Conservation (phyloP, 2,329 filamentous ascomycete species). For the Sphaerulina vaccinii region DNA sequence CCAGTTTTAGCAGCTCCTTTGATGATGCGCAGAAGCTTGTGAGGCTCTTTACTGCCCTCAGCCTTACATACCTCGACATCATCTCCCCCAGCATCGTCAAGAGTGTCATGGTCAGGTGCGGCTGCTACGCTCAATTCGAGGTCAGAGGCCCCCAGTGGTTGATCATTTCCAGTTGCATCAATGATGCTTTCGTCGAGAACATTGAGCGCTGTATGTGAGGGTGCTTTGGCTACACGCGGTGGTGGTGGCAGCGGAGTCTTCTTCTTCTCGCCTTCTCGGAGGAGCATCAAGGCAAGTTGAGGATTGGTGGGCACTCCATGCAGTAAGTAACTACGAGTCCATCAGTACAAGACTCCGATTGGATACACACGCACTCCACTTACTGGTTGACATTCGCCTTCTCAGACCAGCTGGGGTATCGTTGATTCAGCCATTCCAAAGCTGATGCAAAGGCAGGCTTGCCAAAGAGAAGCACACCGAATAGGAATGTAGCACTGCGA, state of each 20-base stretch:
- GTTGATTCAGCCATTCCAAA: background rate
- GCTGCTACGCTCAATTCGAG: background rate
- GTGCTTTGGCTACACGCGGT: background rate
- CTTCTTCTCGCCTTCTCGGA: slow-evolving; percentile 7
- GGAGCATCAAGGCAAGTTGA: slow-evolving; percentile 9
- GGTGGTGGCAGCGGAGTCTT: slow-evolving; percentile 6
- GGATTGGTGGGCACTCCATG: slow-evolving; percentile 2
- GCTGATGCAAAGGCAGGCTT: background rate
- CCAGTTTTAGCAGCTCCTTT: slow-evolving; percentile 2
- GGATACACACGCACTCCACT: background rate
- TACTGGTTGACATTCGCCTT: slow-evolving; percentile 4
- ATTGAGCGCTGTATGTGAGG: background rate
- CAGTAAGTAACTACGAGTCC: background rate
- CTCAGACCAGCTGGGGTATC: background rate
- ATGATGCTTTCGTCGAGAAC: slow-evolving; percentile 1
- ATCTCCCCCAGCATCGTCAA: slow-evolving; percentile 15
- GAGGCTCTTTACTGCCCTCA: slow-evolving; percentile 10
- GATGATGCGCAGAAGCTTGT: slow-evolving; percentile 6
- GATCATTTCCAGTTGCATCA: background rate
- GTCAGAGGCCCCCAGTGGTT: slow-evolving; percentile 5
- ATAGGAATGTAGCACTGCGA: background rate
- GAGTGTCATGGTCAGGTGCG: background rate
- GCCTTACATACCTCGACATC: slow-evolving; percentile 7
- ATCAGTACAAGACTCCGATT: background rate
- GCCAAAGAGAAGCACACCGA: slow-evolving; percentile 1